Conservation (phyloP, 2,329 filamentous ascomycete genomes). For the Colletotrichum chrysophilum region DNA sequence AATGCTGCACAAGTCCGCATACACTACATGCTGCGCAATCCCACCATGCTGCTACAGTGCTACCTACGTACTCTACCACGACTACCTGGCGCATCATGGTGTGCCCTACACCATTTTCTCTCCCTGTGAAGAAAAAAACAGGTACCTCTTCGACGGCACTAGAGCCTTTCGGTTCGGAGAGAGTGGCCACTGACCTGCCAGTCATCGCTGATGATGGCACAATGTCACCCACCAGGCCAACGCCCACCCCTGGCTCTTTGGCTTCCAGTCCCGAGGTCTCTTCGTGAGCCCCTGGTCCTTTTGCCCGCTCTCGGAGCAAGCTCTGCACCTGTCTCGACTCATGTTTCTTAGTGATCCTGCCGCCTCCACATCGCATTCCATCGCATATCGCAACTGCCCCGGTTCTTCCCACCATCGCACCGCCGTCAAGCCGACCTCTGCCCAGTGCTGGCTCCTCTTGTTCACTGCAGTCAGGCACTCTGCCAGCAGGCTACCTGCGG, state of each 20-base stretch:
- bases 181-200: background rate
- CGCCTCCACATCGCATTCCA: background rate
- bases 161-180: background rate
- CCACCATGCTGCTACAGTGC: background rate
- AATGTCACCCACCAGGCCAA: background rate
- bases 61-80: background rate
- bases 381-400: background rate
- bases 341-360: conserved; percentile 18
- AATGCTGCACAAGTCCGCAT: background rate
- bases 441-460: background rate
- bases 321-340: conserved; percentile 10
- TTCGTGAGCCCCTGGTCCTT: conserved; percentile 6
- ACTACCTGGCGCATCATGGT: background rate
- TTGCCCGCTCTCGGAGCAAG: conserved; percentile 20
- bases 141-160: background rate
- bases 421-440: background rate
- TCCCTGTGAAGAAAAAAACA: background rate
- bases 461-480: background rate
- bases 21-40: background rate
- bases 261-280: conserved; percentile 10
- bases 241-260: background rate
- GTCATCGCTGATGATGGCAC: background rate
- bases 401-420: conserved; percentile 8
- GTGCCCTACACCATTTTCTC: background rate
- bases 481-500: background rate